Evolutionary conservation across 1,284 basidiomycete species (phyloP).

Genomic region (Phellopilus nigrolimitatus): DNA sequence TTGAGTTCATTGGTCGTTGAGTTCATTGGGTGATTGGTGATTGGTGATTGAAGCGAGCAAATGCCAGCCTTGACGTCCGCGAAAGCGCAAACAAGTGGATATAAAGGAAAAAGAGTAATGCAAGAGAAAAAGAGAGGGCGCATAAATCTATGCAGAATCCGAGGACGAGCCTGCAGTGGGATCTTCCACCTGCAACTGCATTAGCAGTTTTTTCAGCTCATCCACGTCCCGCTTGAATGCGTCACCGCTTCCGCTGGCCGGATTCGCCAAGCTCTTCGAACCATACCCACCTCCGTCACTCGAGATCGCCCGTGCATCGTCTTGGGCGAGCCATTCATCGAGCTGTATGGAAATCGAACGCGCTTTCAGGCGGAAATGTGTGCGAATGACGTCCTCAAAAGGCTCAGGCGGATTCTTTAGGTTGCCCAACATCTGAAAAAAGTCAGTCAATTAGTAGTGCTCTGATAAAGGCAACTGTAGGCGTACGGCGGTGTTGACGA

Average conservation of each 20-base stretch:
- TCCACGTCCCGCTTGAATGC: constrained; percentile 62
- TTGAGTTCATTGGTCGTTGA: too few relatives aligned
- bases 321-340: constrained; percentile 71
- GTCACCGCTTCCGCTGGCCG: constrained; percentile 43
- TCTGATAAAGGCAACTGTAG: constrained; percentile 8
- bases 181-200: constrained; percentile 34
- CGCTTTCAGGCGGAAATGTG: constrained; percentile 87
- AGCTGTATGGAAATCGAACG: constrained; percentile 64
- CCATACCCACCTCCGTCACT: constrained; percentile 47
- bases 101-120: background rate
- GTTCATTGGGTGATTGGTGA: too few relatives aligned
- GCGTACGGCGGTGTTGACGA: constrained; percentile 76
- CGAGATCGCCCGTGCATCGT: constrained; percentile 58
- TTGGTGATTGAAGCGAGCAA: too few relatives aligned
- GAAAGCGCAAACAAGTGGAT: too few relatives aligned
- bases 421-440: constrained; percentile 74
- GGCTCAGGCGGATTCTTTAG: constrained; percentile 76
- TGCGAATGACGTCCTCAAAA: constrained; percentile 78
- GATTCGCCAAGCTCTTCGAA: constrained; percentile 26
- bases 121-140: background rate
- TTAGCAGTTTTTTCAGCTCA: constrained; percentile 57
- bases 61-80: too few relatives aligned
- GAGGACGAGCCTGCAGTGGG: constrained; percentile 6
- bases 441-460: background rate
- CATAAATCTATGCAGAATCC: background rate